phyloP scores from a whole-genome alignment of 108 stramenopile species.

The Discostella pseudostelligera region DNA sequence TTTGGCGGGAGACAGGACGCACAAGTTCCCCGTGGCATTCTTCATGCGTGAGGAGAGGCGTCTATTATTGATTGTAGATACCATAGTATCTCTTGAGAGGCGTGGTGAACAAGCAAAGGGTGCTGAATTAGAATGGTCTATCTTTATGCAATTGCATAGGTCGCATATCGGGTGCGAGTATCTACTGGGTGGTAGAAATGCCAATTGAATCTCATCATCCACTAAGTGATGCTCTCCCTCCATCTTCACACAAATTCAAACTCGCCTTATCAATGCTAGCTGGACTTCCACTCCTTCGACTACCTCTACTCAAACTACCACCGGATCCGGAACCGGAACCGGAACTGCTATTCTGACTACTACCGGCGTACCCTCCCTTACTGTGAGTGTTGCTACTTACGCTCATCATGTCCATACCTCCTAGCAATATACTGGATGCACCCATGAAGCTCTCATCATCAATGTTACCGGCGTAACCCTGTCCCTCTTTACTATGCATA shows the following conservation, averaged over 20 bases:
- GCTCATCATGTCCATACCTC: constrained; percentile 9
- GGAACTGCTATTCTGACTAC: constrained; percentile 1
- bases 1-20: too few species aligned
- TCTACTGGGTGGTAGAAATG: too few species aligned
- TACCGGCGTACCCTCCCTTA: background rate
- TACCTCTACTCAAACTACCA: background rate
- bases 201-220: too few species aligned
- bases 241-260: background rate
- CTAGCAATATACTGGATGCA: background rate
- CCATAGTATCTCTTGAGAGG: too few species aligned
- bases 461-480: background rate
- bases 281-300: constrained; percentile 13
- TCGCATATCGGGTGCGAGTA: too few species aligned
- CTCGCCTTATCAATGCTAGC: constrained; percentile 12
- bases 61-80: too few species aligned
- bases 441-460: background rate
- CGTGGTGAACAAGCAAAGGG: too few species aligned
- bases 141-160: too few species aligned
- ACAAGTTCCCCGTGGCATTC: too few species aligned
- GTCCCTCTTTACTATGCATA: background rate
- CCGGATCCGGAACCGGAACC: background rate
- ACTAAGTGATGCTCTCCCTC: background rate
- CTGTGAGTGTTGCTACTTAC: constrained; percentile 1
- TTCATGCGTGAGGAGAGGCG: too few species aligned
- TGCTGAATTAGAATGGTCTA: too few species aligned